Evolutionary conservation across 345 rosid species (phyloP).

Genomic region (Linum trigynum): DNA sequence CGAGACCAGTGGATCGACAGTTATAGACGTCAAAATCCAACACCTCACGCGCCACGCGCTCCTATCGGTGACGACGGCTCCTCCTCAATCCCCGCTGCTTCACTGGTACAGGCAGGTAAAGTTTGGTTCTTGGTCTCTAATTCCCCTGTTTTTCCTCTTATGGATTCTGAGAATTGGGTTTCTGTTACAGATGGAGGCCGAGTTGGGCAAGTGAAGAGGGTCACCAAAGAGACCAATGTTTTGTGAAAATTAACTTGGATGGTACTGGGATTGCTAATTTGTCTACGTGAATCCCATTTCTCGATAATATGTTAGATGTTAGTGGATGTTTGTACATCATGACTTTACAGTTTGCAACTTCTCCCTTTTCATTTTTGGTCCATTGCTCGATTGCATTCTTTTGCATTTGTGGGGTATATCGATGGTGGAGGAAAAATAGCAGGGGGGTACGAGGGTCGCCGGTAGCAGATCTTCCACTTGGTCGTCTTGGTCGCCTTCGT

Average conservation of each 20-base stretch:
- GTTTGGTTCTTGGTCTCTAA: not conserved
- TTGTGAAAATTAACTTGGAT: conserved; percentile 66
- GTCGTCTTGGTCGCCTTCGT: too few relatives aligned
- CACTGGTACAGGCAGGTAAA: conserved; percentile 23
- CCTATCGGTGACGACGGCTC: conserved; percentile 29
- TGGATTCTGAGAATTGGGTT: not conserved
- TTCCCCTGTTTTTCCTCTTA: not conserved
- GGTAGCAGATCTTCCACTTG: too few relatives aligned
- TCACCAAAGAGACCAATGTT: conserved; percentile 79
- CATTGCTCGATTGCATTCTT: not conserved
- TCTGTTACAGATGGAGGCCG: conserved; percentile 24
- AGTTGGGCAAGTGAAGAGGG: conserved; percentile 73
- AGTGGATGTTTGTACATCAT: conserved; percentile 8
- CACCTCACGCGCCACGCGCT: conserved; percentile 17
- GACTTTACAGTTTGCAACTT: too few relatives aligned
- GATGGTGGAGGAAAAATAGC: too few relatives aligned
- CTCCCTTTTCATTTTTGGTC: not conserved
- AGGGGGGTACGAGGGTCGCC: too few relatives aligned
- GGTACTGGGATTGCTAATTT: conserved; percentile 81
- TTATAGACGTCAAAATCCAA: not conserved
- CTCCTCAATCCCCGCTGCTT: not conserved
- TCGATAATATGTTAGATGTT: conserved; percentile 91
- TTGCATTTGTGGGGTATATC: too few relatives aligned
- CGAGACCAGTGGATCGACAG: conserved; percentile 16
- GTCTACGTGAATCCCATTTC: conserved; percentile 67